Evolutionary conservation across 1,139 yeast genomes (phyloP).

Genomic region (Yamadazyma sp.): DNA sequence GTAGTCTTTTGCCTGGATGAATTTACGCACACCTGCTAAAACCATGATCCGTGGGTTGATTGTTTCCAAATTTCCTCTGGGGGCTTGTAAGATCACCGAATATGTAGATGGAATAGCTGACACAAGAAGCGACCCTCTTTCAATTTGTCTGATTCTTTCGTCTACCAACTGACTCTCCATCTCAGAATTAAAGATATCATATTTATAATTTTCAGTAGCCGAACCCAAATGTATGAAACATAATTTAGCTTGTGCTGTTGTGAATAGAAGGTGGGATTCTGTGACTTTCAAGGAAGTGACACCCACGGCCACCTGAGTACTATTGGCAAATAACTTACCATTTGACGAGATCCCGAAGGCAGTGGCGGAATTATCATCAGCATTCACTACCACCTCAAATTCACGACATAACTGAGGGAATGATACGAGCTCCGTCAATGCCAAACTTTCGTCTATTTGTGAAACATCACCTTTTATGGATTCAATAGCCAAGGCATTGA

Average conservation of each 20-base stretch:
- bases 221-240: conserved; percentile 75
- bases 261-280: conserved; percentile 71
- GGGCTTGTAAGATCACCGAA: conserved; percentile 86
- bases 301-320: conserved; percentile 63
- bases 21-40: conserved; percentile 73
- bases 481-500: conserved; percentile 54
- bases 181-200: conserved; percentile 22
- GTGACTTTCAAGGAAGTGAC: conserved; percentile 82
- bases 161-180: conserved; percentile 39
- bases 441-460: conserved; percentile 31
- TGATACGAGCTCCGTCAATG: conserved; percentile 34
- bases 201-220: conserved; percentile 30
- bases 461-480: conserved; percentile 63
- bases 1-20: conserved; percentile 59
- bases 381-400: conserved; percentile 47
- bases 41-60: conserved; percentile 93
- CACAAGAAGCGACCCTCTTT: conserved; percentile 83
- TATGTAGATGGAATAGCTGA: conserved; percentile 81
- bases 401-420: conserved; percentile 75
- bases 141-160: conserved; percentile 86
- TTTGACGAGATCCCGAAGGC: conserved; percentile 72
- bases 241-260: conserved; percentile 84
- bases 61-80: conserved; percentile 94
- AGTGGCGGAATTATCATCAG: conserved; percentile 29
- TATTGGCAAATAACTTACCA: conserved; percentile 74